These are phyloP conservation scores for Coemansia sp. DNA, from an alignment of 192 early-diverging fungal genomes.

Conservation along the genomic window DNA sequence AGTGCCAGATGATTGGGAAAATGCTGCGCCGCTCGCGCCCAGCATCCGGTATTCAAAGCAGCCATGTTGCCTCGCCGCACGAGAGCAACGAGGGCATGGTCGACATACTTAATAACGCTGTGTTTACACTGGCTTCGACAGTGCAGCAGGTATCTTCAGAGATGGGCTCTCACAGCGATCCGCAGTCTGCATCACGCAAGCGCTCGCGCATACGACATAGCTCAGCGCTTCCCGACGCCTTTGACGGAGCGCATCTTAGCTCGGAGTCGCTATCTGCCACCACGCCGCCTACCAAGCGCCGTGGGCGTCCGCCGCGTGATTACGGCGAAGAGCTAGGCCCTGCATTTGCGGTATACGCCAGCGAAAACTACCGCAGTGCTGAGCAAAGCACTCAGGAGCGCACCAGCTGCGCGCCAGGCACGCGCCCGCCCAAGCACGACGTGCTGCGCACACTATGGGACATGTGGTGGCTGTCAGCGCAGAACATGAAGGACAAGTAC, in stretches of 20 bases:
- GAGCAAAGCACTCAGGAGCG: slow-evolving; percentile 26
- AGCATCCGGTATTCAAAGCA: slow-evolving; percentile 16
- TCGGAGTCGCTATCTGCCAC: slow-evolving; percentile 17
- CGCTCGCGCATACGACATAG: slow-evolving; percentile 24
- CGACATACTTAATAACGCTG: slow-evolving; percentile 40
- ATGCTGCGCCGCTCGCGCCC: slow-evolving; percentile 52
- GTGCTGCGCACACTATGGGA: slow-evolving; percentile 48
- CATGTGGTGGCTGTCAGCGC: slow-evolving; percentile 49
- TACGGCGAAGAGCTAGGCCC: slow-evolving; percentile 52
- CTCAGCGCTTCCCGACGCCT: slow-evolving; percentile 7
- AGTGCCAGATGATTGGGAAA: slow-evolving; percentile 50
- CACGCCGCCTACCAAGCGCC: slow-evolving; percentile 43
- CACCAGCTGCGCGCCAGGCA: neutral
- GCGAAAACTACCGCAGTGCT: slow-evolving; percentile 24
- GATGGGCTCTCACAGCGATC: slow-evolving; percentile 13
- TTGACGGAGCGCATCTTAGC: slow-evolving; percentile 12
- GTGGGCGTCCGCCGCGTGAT: slow-evolving; percentile 55
- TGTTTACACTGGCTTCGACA: slow-evolving; percentile 28
- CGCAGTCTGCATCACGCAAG: slow-evolving; percentile 27
- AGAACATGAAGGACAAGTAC: slow-evolving; percentile 48
- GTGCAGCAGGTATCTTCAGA: slow-evolving; percentile 34
- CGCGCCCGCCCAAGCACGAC: slow-evolving; percentile 26
- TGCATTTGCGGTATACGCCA: slow-evolving; percentile 51
- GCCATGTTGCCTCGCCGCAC: slow-evolving; percentile 12
- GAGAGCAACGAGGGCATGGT: slow-evolving; percentile 32